Base-by-base conservation (phyloP, 768 basidiomycete genomes). In the Lactarius hatsudake region DNA sequence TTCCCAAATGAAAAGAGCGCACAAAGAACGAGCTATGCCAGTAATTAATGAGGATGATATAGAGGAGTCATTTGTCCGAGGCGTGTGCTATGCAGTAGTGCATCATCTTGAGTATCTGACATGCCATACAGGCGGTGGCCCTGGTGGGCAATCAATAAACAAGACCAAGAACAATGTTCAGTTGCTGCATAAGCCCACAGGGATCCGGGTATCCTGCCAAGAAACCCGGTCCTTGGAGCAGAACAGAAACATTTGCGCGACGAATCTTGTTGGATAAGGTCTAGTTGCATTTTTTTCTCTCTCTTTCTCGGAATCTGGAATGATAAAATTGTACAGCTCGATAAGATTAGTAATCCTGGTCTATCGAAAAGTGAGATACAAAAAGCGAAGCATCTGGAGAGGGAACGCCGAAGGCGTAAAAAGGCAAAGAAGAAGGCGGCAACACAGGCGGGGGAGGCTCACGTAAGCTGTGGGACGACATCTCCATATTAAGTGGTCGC, bases 91-190 rank as follows among this genome's bases (percentile, higher is more conserved):
- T n/a, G 9, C 57, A 26, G 13, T 57, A 34, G 58, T 57, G 43
- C 42, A 64, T 57, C 55, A 45, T 17, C 38, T 62, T 54, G 60
- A 26, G 30, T 62, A 65, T 61, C 62, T 68, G 43, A 67, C 67
- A 40, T 61, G 64, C 28, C 36, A 43, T 58, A 32, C 73, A 94
- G 93, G 93, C 55, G 88, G 91, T 74, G 95, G 94, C 20, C 94
- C 94, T 68, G 95, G 95, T 34, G 95, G 95, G n/a, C 95, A 98
- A 81, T 94, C 93, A 32, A 88, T 96, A 75, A 96, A 98, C 81
- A 98, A 97, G 80, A 94, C 93, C 67, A 85, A 89, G 80, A 88
- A 95, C 77, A 91, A 93, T 74, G 94, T 96, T 32, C 93, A 94
- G 74, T 81, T 98, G 34, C 78, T 93, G 48, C 95, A 98, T 75